A percentile compares a stretch with the other conserved stretches of the same genome.
These are phyloP conservation scores for Aureobasidium subglaciale DNA, from an alignment of 2,329 filamentous ascomycete genomes.

Conservation along the genomic window DNA sequence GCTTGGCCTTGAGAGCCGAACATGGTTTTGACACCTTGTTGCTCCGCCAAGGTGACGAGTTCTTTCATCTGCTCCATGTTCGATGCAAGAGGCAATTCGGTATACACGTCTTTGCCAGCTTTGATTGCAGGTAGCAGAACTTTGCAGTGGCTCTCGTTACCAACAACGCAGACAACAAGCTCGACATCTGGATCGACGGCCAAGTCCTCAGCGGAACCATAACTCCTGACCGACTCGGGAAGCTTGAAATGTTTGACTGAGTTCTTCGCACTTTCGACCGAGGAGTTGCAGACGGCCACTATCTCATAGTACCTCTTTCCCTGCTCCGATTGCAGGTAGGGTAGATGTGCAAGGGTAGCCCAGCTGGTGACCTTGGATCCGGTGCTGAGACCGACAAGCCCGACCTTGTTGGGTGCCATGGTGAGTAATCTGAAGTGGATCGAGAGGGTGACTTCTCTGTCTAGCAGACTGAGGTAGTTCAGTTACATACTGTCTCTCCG, in stretches of 20 bases:
- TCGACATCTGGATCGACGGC: constrained; percentile 42
- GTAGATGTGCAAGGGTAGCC: constrained; percentile 51
- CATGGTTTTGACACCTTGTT: constrained; percentile 36
- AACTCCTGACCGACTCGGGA: constrained; percentile 33
- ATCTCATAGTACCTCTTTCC: constrained; percentile 35
- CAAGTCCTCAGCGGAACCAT: constrained; percentile 37
- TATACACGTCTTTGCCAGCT: constrained; percentile 43
- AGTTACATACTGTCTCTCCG: too few relatives aligned
- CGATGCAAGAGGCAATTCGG: constrained; percentile 44
- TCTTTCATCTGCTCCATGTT: constrained; percentile 37
- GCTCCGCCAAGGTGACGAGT: constrained; percentile 34
- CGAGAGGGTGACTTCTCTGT: too few relatives aligned
- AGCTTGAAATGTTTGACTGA: constrained; percentile 37
- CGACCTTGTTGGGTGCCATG: constrained; percentile 43
- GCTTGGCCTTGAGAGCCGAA: constrained; percentile 43
- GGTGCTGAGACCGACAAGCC: constrained; percentile 50
- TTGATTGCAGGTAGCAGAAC: constrained; percentile 37
- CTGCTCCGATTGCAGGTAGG: constrained; percentile 42
- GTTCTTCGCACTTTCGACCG: constrained; percentile 34
- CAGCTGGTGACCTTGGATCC: constrained; percentile 37
- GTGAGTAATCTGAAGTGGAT: too few relatives aligned
- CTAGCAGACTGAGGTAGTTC: too few relatives aligned
- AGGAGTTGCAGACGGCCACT: constrained; percentile 45
- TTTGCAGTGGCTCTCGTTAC: constrained; percentile 37
- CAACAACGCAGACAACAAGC: constrained; percentile 40